phyloP scores from a whole-genome alignment of 306 rosid genomes.

The Astragalus glycyphyllos region DNA sequence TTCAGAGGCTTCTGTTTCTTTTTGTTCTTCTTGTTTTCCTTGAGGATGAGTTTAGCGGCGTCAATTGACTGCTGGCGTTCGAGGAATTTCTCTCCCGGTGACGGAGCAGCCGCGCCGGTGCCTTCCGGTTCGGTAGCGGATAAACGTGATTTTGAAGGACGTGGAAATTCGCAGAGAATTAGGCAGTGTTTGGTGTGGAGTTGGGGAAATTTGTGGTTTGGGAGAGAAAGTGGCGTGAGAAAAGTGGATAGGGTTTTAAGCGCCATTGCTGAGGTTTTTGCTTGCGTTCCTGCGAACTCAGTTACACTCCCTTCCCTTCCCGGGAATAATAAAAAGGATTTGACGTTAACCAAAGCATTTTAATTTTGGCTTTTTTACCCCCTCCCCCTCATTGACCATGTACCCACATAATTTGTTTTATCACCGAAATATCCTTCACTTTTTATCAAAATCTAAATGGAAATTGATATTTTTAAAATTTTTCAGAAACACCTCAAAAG shows the following conservation, averaged over 20 bases:
- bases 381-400: too few relatives aligned
- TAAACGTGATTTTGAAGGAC: constrained; percentile 35
- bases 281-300: neutral
- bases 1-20: constrained; percentile 62
- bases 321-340: neutral
- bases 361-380: too few relatives aligned
- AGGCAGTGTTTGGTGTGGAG: constrained; percentile 37
- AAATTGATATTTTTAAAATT: too few relatives aligned
- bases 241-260: constrained; percentile 66
- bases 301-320: neutral
- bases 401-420: too few relatives aligned
- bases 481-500: too few relatives aligned
- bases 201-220: constrained; percentile 40
- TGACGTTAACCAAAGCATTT: too few relatives aligned
- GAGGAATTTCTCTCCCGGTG: constrained; percentile 81
- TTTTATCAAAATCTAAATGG: too few relatives aligned
- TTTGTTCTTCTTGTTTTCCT: constrained; percentile 52
- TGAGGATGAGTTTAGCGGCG: constrained; percentile 61
- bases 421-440: too few relatives aligned
- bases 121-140: constrained; percentile 55
- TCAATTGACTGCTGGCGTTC: constrained; percentile 67
- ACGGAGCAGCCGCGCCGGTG: constrained; percentile 76
- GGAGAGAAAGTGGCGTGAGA: constrained; percentile 53
- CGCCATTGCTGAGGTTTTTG: constrained; percentile 64
- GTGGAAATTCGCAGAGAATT: constrained; percentile 51